A percentile compares a stretch with the other conserved stretches of the same genome.
phyloP scores from a whole-genome alignment of 768 basidiomycete species.

The Strobilomyces echinocephalus region DNA sequence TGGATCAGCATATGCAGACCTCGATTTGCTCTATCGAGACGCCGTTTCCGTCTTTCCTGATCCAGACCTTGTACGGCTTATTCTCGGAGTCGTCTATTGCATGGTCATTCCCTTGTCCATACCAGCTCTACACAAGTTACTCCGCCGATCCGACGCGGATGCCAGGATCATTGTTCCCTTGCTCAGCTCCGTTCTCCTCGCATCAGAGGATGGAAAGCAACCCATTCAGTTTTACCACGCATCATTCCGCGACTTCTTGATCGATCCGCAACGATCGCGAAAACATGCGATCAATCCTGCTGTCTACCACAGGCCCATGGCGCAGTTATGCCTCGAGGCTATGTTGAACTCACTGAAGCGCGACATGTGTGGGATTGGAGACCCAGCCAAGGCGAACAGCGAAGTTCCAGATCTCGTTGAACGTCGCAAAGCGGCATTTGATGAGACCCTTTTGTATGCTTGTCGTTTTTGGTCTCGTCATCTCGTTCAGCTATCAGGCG shows the following conservation, averaged over 20 bases:
- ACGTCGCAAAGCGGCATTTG: slow-evolving; percentile 7
- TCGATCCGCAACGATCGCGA: slow-evolving; percentile 14
- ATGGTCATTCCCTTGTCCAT: slow-evolving; percentile 11
- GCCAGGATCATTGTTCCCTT: slow-evolving; percentile 11
- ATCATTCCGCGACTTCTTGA: slow-evolving; percentile 20
- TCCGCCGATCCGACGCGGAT: slow-evolving; percentile 14
- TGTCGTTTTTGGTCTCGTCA: slow-evolving; percentile 21
- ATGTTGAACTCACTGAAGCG: slow-evolving; percentile 18
- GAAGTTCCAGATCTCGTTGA: slow-evolving; percentile 18
- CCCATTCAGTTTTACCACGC: slow-evolving; percentile 21
- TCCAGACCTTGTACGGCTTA: slow-evolving; percentile 11
- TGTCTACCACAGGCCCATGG: slow-evolving; percentile 16
- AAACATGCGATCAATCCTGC: slow-evolving; percentile 12
- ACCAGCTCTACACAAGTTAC: slow-evolving; percentile 11
- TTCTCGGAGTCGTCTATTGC: slow-evolving; percentile 19
- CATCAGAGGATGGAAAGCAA: slow-evolving; percentile 17
- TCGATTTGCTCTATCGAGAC: slow-evolving; percentile 18
- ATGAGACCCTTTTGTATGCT: slow-evolving; percentile 16
- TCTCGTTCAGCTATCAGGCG: slow-evolving; percentile 6
- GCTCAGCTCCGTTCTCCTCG: slow-evolving; percentile 12
- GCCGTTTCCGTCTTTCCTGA: slow-evolving; percentile 19
- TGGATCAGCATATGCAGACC: slow-evolving; percentile 16
- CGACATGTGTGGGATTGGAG: slow-evolving; percentile 18
- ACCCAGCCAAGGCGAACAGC: slow-evolving; percentile 13
- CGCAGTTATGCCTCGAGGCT: slow-evolving; percentile 14